Conservation (phyloP, 176 grass and related monocot species). For the Phragmites australis region DNA sequence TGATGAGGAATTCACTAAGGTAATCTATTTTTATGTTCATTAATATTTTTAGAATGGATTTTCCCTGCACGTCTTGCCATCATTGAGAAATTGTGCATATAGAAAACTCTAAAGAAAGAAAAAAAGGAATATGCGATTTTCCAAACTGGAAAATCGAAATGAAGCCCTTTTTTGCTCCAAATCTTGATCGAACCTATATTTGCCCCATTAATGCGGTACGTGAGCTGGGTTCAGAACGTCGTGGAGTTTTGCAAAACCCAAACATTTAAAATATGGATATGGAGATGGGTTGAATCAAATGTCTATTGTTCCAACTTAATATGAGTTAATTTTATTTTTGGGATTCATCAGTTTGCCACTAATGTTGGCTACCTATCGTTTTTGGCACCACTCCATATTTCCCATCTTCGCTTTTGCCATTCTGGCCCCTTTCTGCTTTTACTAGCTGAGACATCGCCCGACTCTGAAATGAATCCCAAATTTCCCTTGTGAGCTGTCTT, state of each 20-base stretch:
- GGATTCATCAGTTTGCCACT: background rate
- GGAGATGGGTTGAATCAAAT: background rate
- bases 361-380: background rate
- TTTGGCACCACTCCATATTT: background rate
- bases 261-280: background rate
- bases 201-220: too few species aligned
- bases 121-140: too few species aligned
- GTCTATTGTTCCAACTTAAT: background rate
- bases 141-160: too few species aligned
- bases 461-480: background rate
- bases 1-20: slow-evolving; percentile 80
- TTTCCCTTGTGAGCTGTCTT: too few species aligned
- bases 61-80: background rate
- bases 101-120: too few species aligned
- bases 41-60: slow-evolving; percentile 28
- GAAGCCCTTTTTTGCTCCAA: too few species aligned
- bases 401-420: background rate
- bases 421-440: background rate
- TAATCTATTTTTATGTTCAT: slow-evolving; percentile 32
- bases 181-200: too few species aligned
- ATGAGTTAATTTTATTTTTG: background rate
- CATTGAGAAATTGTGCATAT: too few species aligned
- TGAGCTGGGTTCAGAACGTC: too few species aligned
- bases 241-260: too few species aligned
- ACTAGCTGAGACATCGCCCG: background rate